A percentile compares a stretch with the other conserved stretches of the same genome.
These are phyloP conservation scores for Phascolomyces articulosus DNA, from an alignment of 371 early-diverging fungal genomes.

Conservation along the genomic window DNA sequence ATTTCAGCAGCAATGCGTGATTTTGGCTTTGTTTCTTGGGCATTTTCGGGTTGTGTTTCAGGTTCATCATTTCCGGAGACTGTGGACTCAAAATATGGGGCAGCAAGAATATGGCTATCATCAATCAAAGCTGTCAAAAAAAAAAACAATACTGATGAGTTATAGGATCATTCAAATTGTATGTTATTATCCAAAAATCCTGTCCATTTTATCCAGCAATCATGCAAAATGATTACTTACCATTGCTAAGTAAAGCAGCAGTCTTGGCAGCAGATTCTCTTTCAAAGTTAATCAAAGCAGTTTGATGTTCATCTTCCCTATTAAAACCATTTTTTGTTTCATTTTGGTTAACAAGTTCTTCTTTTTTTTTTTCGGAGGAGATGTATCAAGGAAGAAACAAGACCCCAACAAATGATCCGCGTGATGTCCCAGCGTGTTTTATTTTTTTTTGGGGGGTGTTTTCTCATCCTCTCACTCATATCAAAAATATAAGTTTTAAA, in stretches of 20 bases:
- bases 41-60: conserved; percentile 20
- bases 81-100: conserved; percentile 55
- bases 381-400: no score
- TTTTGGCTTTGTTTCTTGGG: conserved; percentile 65
- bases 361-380: no score
- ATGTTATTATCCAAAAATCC: no score
- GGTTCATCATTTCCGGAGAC: conserved; percentile 20
- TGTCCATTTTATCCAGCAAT: no score
- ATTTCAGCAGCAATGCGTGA: conserved; percentile 64
- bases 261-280: conserved; percentile 74
- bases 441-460: neutral
- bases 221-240: no score
- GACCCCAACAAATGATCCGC: conserved; percentile 3
- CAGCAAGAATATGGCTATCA: conserved; percentile 61
- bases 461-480: no score
- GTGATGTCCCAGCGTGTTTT: neutral
- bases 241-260: conserved; percentile 65
- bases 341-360: conserved; percentile 16
- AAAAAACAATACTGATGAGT: no score
- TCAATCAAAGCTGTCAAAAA: conserved; percentile 58
- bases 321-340: conserved; percentile 10
- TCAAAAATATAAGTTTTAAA: no score
- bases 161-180: no score
- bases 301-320: conserved; percentile 49
- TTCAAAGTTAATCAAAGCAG: conserved; percentile 63